Evolutionary conservation across 495 filamentous ascomycete species (phyloP).

Genomic region (Rusavskia elegans): DNA sequence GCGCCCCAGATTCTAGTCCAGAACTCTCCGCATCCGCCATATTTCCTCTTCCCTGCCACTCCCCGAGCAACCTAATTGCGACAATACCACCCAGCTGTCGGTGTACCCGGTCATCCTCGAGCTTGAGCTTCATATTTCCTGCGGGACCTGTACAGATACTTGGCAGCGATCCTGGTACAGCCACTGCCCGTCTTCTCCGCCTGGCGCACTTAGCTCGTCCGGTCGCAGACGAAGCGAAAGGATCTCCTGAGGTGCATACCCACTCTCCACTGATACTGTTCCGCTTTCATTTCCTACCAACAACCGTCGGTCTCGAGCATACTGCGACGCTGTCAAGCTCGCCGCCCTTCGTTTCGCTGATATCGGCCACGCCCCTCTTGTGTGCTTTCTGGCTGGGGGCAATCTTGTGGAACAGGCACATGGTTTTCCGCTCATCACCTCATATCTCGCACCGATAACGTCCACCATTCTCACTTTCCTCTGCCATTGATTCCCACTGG

Average conservation of each 20-base stretch:
- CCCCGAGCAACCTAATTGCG: slow-evolving; percentile 2
- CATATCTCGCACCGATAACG: background rate
- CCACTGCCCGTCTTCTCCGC: background rate
- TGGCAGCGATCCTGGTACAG: background rate
- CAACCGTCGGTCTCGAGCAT: too few species aligned
- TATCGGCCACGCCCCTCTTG: background rate
- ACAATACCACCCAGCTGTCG: background rate
- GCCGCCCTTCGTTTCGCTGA: background rate
- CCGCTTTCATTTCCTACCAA: background rate
- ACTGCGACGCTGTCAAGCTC: too few species aligned
- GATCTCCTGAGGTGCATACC: background rate
- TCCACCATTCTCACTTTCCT: background rate
- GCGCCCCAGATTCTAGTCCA: background rate
- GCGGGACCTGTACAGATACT: background rate
- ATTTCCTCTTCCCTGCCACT: slow-evolving; percentile 9
- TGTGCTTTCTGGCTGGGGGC: background rate
- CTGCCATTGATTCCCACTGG: background rate
- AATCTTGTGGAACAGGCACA: background rate
- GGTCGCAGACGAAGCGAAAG: background rate
- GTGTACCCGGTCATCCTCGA: background rate
- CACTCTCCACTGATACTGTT: background rate
- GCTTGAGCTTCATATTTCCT: background rate
- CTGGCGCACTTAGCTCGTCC: background rate
- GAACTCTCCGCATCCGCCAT: slow-evolving; percentile 7
- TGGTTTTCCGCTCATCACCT: background rate